Evolutionary conservation across 345 rosid species (phyloP), one percentile per base, ranked within the genome.

Genomic region (Populus ilicifolia): DNA sequence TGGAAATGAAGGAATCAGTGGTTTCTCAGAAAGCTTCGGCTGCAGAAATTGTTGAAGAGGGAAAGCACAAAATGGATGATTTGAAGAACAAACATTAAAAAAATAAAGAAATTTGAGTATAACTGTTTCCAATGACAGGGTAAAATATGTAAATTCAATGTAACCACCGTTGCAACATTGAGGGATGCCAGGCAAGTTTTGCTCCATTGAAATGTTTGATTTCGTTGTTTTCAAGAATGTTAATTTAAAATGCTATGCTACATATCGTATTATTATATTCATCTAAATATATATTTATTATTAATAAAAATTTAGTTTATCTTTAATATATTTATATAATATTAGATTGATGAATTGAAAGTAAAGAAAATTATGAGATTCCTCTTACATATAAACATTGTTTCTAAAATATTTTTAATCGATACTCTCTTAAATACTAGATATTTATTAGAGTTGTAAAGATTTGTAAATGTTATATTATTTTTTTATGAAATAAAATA

Each of bases 371-470:
- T 33, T 33, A 33, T 33, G 5, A 33, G 5, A 33, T 33, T 33
- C 0, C 0, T 33, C 5, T 33, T 33, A 0, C 36, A 33, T 33
- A 0, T 4, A 33, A 33, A 5, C 1, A 33, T 33, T 0, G 0
- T 33, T 33, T 4, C 0, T 33, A 33, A 33, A 33, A 33, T 33
- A 33, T 33, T 33, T 0, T 0, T 33, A 5, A 33, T 33, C 5
- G 36, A 33, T 33, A 0, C 36, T 33, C 1, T 33, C 5, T 33
- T 33, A 4, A 33, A 33, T 33, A 33, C 36, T 33, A 0, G 0
- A 33, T 0, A 33, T 33, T 33, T 0, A 33, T 33, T 33, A 33
- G 5, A 33, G 5, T 0, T 0, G 5, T 33, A 33, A 33, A 33
- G 5, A 33, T 5, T 33, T 33, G 5, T 33, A 33, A 0, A 33